Conservation (phyloP, 345 rosid genomes). For the Noccaea caerulescens region DNA sequence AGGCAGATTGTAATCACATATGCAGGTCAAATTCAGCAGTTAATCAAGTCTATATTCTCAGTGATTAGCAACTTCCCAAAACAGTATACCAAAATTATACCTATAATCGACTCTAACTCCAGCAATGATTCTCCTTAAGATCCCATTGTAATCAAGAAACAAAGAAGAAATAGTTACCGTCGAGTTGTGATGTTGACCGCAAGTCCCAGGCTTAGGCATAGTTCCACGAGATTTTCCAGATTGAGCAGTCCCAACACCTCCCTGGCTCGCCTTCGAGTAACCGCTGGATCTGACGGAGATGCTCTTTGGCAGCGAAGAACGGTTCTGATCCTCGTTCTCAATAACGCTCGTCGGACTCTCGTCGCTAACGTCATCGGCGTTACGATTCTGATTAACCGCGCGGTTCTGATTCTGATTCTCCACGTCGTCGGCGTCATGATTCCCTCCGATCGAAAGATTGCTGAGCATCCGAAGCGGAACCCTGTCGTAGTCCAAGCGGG, state of each 20-base stretch:
- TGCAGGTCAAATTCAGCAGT: background rate
- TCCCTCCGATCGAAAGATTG: slow-evolving; percentile 47
- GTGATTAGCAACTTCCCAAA: slow-evolving; percentile 10
- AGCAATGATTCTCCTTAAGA: background rate
- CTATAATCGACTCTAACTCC: background rate
- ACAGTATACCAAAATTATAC: slow-evolving; percentile 1
- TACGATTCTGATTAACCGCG: slow-evolving; percentile 4
- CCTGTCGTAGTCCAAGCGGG: slow-evolving; percentile 41
- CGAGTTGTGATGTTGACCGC: slow-evolving; percentile 46
- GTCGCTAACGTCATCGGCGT: slow-evolving; percentile 39
- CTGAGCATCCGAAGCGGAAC: slow-evolving; percentile 45
- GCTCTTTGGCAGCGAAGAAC: slow-evolving; percentile 69
- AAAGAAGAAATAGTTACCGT: slow-evolving; percentile 37
- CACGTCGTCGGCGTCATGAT: slow-evolving; percentile 21
- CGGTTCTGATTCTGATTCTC: slow-evolving; percentile 43
- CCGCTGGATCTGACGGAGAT: slow-evolving; percentile 79
- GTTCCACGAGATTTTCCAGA: slow-evolving; percentile 46
- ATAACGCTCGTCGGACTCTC: slow-evolving; percentile 52
- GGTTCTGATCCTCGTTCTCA: slow-evolving; percentile 51
- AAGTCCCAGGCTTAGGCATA: slow-evolving; percentile 43
- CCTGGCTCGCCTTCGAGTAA: slow-evolving; percentile 51
- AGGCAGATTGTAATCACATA: slow-evolving; percentile 2
- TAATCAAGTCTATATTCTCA: slow-evolving; percentile 8
- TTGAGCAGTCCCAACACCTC: slow-evolving; percentile 41
- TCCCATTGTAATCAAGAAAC: slow-evolving; percentile 18